Evolutionary conservation across 139 green algal species (phyloP).

Genomic region (Spirogloea muscicola): DNA sequence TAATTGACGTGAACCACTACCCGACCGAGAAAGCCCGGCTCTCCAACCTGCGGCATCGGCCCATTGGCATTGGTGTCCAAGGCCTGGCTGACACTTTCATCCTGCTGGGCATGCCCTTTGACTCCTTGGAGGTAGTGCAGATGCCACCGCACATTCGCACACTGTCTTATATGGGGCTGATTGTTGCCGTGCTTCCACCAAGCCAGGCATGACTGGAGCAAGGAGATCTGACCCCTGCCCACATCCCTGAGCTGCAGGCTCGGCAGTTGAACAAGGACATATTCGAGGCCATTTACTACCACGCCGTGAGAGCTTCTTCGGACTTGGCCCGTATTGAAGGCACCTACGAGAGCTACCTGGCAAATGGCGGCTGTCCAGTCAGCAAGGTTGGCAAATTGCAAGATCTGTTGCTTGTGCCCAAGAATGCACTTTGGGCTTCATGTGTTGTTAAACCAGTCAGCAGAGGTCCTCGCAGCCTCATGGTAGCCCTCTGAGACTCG

Average conservation of each 20-base stretch:
- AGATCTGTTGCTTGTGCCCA: too few relatives aligned
- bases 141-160: too few relatives aligned
- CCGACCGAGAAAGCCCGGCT: conserved; percentile 76
- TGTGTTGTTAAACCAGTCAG: too few relatives aligned
- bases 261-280: conserved; percentile 87
- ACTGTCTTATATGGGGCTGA: too few relatives aligned
- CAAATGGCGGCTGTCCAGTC: conserved; percentile 54
- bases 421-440: too few relatives aligned
- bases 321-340: conserved; percentile 75
- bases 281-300: conserved; percentile 96
- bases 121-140: conserved; percentile 60
- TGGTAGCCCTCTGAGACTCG: too few relatives aligned
- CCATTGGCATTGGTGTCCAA: conserved; percentile 95
- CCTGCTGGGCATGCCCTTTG: conserved; percentile 94
- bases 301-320: conserved; percentile 72
- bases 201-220: too few relatives aligned
- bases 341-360: conserved; percentile 81
- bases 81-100: conserved; percentile 98
- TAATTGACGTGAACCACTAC: conserved; percentile 99
- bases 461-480: too few relatives aligned
- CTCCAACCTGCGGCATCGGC: conserved; percentile 93
- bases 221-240: too few relatives aligned
- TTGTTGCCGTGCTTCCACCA: too few relatives aligned
- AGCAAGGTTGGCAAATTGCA: conserved; percentile 31
- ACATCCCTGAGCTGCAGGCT: too few relatives aligned